Conservation (phyloP, 768 basidiomycete species). For the Baorangia bicolor region DNA sequence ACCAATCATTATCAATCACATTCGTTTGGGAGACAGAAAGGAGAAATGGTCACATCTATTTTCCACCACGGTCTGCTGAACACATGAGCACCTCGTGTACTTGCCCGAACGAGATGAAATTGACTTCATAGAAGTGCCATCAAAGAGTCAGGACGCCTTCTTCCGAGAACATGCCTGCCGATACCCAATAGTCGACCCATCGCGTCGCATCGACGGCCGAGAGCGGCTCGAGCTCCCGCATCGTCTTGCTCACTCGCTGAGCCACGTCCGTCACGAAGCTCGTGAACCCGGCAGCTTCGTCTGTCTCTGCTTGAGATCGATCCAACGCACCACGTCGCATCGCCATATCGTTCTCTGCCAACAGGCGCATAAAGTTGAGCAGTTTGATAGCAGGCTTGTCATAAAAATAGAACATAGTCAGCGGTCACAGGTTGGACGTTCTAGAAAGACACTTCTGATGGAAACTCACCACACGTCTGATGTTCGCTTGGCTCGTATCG, state of each 20-base stretch:
- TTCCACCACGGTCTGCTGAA: neutral
- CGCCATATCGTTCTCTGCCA: slow-evolving; percentile 19
- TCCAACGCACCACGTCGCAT: neutral
- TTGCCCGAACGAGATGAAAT: neutral
- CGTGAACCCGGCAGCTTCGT: slow-evolving; percentile 2
- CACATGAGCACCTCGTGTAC: slow-evolving; percentile 2
- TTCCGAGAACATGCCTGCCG: slow-evolving; percentile 22
- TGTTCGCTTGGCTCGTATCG: slow-evolving; percentile 20
- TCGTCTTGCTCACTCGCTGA: slow-evolving; percentile 33
- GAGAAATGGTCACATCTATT: neutral
- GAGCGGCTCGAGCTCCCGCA: slow-evolving; percentile 30
- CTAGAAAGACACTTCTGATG: slow-evolving; percentile 29
- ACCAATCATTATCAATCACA: no score
- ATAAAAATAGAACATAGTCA: neutral
- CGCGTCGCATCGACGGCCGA: slow-evolving; percentile 22
- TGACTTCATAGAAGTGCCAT: neutral
- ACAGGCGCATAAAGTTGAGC: slow-evolving; percentile 25
- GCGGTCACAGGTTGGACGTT: slow-evolving; percentile 35
- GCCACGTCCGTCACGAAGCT: slow-evolving; percentile 31
- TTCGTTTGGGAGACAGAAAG: neutral
- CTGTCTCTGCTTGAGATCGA: neutral
- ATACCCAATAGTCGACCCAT: slow-evolving; percentile 44
- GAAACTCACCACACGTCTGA: slow-evolving; percentile 31
- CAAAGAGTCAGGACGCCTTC: neutral
- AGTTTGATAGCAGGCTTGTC: slow-evolving; percentile 37